Evolutionary conservation across 768 basidiomycete genomes (phyloP).

Genomic region (Phylloporus arenicola): DNA sequence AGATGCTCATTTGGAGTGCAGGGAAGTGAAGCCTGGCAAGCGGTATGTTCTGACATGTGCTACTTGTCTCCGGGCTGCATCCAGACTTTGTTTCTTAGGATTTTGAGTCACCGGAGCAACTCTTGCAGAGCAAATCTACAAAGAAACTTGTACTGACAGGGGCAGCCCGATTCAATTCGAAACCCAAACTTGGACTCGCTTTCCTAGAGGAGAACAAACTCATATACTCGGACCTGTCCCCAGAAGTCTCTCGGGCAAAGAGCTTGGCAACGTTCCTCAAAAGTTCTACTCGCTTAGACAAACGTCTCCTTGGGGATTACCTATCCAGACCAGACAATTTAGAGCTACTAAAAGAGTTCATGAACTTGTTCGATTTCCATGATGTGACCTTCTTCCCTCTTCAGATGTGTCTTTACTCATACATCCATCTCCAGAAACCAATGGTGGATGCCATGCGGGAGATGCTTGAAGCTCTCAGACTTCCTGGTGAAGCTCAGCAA

Average conservation of each 20-base stretch:
- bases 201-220: conserved; percentile 93
- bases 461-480: conserved; percentile 84
- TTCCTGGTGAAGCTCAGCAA: conserved; percentile 94
- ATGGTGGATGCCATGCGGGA: conserved; percentile 96
- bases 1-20: conserved; percentile 21
- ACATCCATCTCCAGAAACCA: conserved; percentile 58
- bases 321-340: conserved; percentile 85
- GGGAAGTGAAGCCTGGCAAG: conserved; percentile 54
- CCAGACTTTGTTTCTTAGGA: conserved; percentile 34
- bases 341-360: conserved; percentile 80
- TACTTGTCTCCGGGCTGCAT: background rate
- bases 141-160: conserved; percentile 85
- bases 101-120: conserved; percentile 49
- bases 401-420: conserved; percentile 1
- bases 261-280: conserved; percentile 87
- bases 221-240: conserved; percentile 63
- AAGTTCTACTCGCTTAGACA: conserved; percentile 79
- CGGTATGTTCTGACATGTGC: conserved; percentile 45
- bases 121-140: conserved; percentile 68
- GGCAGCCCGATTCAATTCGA: conserved; percentile 82
- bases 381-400: conserved; percentile 47
- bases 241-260: conserved; percentile 48
- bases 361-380: conserved; percentile 85
- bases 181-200: conserved; percentile 85
- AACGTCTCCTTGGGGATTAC: conserved; percentile 89